A percentile compares a stretch with the other conserved stretches of the same genome.
Evolutionary conservation across 208 protist species (phyloP).

Genomic region (Leishmania turanica): DNA sequence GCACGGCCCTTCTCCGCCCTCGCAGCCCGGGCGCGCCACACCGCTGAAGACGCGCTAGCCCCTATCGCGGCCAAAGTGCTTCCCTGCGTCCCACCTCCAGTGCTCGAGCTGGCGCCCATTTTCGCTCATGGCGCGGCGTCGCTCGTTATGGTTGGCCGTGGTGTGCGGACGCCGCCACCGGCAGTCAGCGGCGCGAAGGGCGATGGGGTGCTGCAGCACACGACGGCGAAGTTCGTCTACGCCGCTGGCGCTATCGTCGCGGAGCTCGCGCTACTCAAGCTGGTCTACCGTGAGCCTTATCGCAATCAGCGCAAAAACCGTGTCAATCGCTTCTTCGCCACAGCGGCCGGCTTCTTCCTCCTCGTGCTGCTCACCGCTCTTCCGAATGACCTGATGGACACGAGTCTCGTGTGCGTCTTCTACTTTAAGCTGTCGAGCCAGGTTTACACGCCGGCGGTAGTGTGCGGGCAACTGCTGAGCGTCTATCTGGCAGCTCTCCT

Average conservation of each 20-base stretch:
- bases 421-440: slow-evolving; percentile 38
- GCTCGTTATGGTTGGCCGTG: slow-evolving; percentile 36
- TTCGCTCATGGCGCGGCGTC: slow-evolving; percentile 49
- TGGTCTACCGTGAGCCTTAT: slow-evolving; percentile 57
- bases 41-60: not conserved
- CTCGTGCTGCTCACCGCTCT: slow-evolving; percentile 45
- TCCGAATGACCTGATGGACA: slow-evolving; percentile 57
- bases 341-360: slow-evolving; percentile 39
- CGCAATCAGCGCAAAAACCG: slow-evolving; percentile 45
- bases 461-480: slow-evolving; percentile 54
- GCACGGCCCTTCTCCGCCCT: not conserved
- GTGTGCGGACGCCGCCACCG: slow-evolving; percentile 20
- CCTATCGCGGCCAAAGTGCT: slow-evolving; percentile 4
- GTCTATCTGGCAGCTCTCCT: slow-evolving; percentile 60
- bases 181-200: slow-evolving; percentile 16
- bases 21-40: not conserved
- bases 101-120: slow-evolving; percentile 18
- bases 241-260: slow-evolving; percentile 44
- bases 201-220: slow-evolving; percentile 35
- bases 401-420: slow-evolving; percentile 49
- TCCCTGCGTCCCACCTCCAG: slow-evolving; percentile 5
- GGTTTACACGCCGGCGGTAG: slow-evolving; percentile 56
- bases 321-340: slow-evolving; percentile 39
- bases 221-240: slow-evolving; percentile 62
- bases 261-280: slow-evolving; percentile 48